A percentile compares a stretch with the other conserved stretches of the same genome.
These are phyloP conservation scores for Actinidia polygama DNA, from an alignment of 179 eudicot genomes.

Conservation along the genomic window DNA sequence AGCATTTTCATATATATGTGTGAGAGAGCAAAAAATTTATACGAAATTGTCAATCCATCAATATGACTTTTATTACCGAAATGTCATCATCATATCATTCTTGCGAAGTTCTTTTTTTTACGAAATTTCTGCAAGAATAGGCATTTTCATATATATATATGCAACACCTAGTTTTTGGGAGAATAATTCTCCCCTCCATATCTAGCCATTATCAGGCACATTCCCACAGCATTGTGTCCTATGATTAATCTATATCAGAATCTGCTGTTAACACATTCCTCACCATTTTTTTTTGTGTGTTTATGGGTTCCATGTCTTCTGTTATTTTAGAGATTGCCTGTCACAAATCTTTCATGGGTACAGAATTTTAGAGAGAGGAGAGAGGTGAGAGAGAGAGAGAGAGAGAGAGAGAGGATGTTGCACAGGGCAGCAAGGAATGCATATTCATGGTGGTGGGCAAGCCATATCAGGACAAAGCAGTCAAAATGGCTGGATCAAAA, in stretches of 20 bases:
- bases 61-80: too few relatives aligned
- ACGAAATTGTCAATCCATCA: too few relatives aligned
- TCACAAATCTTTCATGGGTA: constrained; percentile 7
- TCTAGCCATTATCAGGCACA: neutral
- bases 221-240: neutral
- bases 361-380: constrained; percentile 8
- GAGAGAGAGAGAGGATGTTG: constrained; percentile 39
- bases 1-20: too few relatives aligned
- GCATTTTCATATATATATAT: too few relatives aligned
- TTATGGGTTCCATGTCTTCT: constrained; percentile 14
- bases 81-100: too few relatives aligned
- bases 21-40: too few relatives aligned
- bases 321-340: neutral
- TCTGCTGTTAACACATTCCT: neutral
- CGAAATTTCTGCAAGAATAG: too few relatives aligned
- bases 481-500: constrained; percentile 95
- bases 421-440: constrained; percentile 83
- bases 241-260: neutral
- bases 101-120: too few relatives aligned
- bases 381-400: constrained; percentile 4
- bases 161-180: constrained; percentile 16
- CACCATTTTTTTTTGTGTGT: neutral
- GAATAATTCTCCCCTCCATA: constrained; percentile 24
- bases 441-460: constrained; percentile 99
- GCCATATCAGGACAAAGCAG: constrained; percentile 91